These are phyloP conservation scores for Xenoacremonium recifei DNA, from an alignment of 2,329 filamentous ascomycete genomes.

Conservation along the genomic window DNA sequence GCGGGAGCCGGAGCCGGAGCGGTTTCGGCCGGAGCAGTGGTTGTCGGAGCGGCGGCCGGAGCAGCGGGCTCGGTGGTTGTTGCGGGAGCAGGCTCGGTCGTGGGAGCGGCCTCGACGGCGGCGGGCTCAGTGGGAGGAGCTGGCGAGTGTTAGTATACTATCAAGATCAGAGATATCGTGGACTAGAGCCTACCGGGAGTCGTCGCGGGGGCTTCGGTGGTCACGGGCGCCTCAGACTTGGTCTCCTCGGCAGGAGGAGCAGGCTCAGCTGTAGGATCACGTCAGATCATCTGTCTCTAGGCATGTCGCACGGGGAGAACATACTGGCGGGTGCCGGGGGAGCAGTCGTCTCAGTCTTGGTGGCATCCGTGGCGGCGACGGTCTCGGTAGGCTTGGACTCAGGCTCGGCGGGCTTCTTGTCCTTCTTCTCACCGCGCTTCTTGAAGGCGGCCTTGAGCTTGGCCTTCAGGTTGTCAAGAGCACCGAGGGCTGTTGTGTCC, in stretches of 20 bases:
- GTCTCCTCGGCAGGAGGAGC: conserved; percentile 23
- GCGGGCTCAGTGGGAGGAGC: conserved; percentile 24
- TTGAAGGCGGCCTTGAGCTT: conserved; percentile 55
- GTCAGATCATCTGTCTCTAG: conserved; percentile 10
- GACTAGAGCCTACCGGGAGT: conserved; percentile 18
- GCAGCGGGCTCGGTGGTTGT: conserved; percentile 20
- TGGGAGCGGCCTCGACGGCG: conserved; percentile 28
- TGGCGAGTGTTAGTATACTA: conserved; percentile 6
- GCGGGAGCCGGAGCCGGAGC: conserved; percentile 16
- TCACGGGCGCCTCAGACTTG: conserved; percentile 20
- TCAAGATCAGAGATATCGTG: neutral
- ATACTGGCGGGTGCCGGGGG: conserved; percentile 30
- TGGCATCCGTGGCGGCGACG: conserved; percentile 27
- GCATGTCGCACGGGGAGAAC: conserved; percentile 15
- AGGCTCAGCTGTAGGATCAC: conserved; percentile 19
- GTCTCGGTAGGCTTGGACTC: conserved; percentile 22
- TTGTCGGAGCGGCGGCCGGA: conserved; percentile 12
- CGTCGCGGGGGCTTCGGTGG: conserved; percentile 25
- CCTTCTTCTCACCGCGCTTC: conserved; percentile 42
- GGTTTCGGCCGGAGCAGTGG: conserved; percentile 16
- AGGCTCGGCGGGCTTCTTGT: conserved; percentile 25
- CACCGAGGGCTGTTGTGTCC: conserved; percentile 41
- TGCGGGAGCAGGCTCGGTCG: conserved; percentile 3
- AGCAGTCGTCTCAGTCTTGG: conserved; percentile 35
- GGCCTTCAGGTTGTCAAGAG: conserved; percentile 54